Conservation (phyloP, 805 yeast species). For the Wickerhamiella parazyma region DNA sequence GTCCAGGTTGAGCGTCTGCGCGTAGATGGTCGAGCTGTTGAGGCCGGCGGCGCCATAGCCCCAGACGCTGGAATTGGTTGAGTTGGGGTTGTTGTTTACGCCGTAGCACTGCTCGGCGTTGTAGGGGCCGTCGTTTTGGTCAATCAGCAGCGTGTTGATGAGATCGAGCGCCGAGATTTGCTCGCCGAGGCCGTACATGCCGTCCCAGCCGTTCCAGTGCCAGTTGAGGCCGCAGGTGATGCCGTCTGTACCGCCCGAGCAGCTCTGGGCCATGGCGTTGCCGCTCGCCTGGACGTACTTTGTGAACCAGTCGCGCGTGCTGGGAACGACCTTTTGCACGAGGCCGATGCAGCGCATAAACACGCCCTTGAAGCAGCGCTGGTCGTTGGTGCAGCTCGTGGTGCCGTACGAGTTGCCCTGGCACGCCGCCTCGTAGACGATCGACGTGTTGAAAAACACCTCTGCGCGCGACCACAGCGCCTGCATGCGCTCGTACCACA, state of each 20-base stretch:
- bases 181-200: constrained; percentile 72
- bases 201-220: constrained; percentile 57
- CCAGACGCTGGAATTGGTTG: constrained; percentile 14
- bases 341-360: constrained; percentile 60
- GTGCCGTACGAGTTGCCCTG: constrained; percentile 31
- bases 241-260: constrained; percentile 79
- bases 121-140: constrained; percentile 17
- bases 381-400: constrained; percentile 63
- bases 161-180: constrained; percentile 75
- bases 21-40: constrained; percentile 14
- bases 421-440: constrained; percentile 78
- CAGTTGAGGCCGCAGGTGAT: constrained; percentile 83
- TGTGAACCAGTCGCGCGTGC: constrained; percentile 26
- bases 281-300: constrained; percentile 41
- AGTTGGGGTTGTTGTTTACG: constrained; percentile 1
- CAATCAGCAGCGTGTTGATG: constrained; percentile 23
- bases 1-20: constrained; percentile 14
- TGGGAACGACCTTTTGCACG: constrained; percentile 60
- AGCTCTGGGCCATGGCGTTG: constrained; percentile 61
- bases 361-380: constrained; percentile 83
- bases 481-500: constrained; percentile 53
- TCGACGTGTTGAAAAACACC: constrained; percentile 33
- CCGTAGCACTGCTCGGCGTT: constrained; percentile 16
- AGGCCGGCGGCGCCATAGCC: constrained; percentile 23
- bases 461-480: constrained; percentile 38